These are phyloP conservation scores for Henningerozyma blattae DNA, from an alignment of 805 yeast genomes.

Conservation along the genomic window DNA sequence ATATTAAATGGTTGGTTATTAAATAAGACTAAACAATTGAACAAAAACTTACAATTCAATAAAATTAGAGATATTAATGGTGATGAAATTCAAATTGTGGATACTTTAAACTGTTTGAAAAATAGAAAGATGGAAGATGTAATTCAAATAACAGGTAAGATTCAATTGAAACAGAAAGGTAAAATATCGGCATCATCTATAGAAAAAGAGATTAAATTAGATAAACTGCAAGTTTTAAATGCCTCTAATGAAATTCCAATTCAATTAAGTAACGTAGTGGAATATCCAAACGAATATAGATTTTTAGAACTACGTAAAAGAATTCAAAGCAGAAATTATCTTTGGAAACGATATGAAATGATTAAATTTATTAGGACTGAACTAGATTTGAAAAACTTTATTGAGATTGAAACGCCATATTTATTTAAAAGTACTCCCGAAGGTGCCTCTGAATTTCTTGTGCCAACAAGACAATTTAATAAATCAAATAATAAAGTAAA, in stretches of 20 bases:
- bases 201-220: conserved; percentile 49
- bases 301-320: conserved; percentile 64
- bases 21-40: conserved; percentile 56
- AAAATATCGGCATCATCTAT: conserved; percentile 8
- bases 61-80: conserved; percentile 67
- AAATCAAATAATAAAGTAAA: conserved; percentile 14
- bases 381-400: conserved; percentile 38
- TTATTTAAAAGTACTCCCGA: conserved; percentile 94
- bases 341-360: conserved; percentile 45
- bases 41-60: conserved; percentile 58
- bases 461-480: conserved; percentile 62
- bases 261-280: conserved; percentile 45
- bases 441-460: conserved; percentile 92
- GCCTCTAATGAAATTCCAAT: conserved; percentile 52
- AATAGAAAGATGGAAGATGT: conserved; percentile 62
- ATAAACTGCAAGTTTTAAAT: conserved; percentile 45
- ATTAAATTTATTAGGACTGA: conserved; percentile 34
- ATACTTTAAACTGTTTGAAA: conserved; percentile 30
- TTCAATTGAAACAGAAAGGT: conserved; percentile 21
- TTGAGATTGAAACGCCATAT: conserved; percentile 86
- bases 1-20: conserved; percentile 78
- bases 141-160: conserved; percentile 48
- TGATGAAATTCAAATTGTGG: conserved; percentile 46
- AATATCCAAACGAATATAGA: conserved; percentile 66
- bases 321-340: conserved; percentile 44